phyloP scores from a whole-genome alignment of 768 basidiomycete species.

The Podaxis sp. region DNA sequence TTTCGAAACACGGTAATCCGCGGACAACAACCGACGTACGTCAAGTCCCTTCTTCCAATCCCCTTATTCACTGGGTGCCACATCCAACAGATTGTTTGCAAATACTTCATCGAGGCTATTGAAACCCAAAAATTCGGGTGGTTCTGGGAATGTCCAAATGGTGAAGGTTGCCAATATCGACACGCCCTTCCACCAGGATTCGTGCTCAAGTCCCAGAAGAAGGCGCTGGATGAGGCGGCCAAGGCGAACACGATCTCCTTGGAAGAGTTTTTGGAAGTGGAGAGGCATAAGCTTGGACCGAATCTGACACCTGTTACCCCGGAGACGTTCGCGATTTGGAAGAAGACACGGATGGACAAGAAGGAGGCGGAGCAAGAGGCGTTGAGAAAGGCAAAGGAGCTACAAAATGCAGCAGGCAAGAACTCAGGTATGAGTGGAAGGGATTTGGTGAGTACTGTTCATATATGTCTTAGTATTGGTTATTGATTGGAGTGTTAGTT shows the following conservation, averaged over 20 bases:
- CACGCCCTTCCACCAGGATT: constrained; percentile 97
- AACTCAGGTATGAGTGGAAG: constrained; percentile 90
- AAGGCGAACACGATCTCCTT: constrained; percentile 86
- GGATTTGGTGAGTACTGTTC: constrained; percentile 65
- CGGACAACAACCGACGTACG: constrained; percentile 86
- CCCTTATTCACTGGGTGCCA: neutral
- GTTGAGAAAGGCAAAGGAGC: constrained; percentile 73
- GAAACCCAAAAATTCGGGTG: constrained; percentile 91
- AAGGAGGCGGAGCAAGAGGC: constrained; percentile 88
- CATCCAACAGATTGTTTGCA: constrained; percentile 84
- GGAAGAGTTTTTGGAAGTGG: constrained; percentile 97
- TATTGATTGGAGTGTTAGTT: constrained; percentile 46
- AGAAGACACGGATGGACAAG: constrained; percentile 92
- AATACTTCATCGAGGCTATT: constrained; percentile 94
- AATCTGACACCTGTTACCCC: constrained; percentile 91
- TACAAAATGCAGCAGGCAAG: constrained; percentile 84
- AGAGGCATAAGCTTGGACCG: constrained; percentile 91
- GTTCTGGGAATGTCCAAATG: constrained; percentile 96
- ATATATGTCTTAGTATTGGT: neutral
- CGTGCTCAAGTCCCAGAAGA: constrained; percentile 90
- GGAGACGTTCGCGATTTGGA: constrained; percentile 92
- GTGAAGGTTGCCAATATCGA: constrained; percentile 86
- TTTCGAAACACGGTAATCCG: constrained; percentile 86
- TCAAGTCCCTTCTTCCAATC: constrained; percentile 2
- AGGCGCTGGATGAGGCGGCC: constrained; percentile 86